These are phyloP conservation scores for Myxozyma mucilagina DNA, from an alignment of 805 yeast genomes.

Conservation along the genomic window DNA sequence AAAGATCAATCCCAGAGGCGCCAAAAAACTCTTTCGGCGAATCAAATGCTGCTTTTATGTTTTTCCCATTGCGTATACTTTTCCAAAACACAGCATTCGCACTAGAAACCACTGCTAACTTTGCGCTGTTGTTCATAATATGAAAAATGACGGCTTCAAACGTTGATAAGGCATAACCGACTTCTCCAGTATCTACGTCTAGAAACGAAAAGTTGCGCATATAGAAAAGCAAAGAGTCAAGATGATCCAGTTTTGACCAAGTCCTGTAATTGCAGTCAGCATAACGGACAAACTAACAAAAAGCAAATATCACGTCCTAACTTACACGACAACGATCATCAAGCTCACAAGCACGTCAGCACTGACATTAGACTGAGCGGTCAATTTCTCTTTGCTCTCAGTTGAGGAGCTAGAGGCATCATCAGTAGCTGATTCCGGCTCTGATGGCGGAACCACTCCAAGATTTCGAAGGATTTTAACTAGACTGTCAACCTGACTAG, in stretches of 20 bases:
- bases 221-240: constrained; percentile 66
- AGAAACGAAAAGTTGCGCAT: constrained; percentile 58
- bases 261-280: constrained; percentile 3
- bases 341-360: constrained; percentile 41
- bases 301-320: constrained; percentile 36
- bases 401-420: constrained; percentile 28
- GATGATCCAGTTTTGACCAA: constrained; percentile 55
- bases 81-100: constrained; percentile 58
- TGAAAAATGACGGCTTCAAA: constrained; percentile 78
- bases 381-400: constrained; percentile 20
- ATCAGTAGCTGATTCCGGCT: constrained; percentile 14
- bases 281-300: not conserved
- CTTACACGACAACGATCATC: constrained; percentile 62
- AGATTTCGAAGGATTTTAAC: constrained; percentile 34
- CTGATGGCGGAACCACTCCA: constrained; percentile 33
- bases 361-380: constrained; percentile 24
- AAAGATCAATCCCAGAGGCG: constrained; percentile 23
- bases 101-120: constrained; percentile 47
- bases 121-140: constrained; percentile 48
- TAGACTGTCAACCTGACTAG: constrained; percentile 42
- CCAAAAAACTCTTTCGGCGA: constrained; percentile 24
- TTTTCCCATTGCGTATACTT: constrained; percentile 42
- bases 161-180: constrained; percentile 79
- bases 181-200: constrained; percentile 56
- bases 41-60: constrained; percentile 19